A percentile compares a stretch with the other conserved stretches of the same genome.
Conservation (phyloP, 495 filamentous ascomycete genomes). For the Xylaria venustula region DNA sequence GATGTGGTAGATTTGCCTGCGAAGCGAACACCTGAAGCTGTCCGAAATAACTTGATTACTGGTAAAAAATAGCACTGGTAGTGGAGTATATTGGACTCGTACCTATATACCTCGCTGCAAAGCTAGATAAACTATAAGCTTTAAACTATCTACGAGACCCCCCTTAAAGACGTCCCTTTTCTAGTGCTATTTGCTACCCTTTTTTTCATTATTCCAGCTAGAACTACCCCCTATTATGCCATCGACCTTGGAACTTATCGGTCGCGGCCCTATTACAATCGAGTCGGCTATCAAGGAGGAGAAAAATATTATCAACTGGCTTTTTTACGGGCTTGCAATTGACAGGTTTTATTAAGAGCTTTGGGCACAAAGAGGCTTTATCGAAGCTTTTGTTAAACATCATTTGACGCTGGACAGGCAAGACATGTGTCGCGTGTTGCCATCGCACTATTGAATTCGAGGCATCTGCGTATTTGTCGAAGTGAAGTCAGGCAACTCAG, state of each 20-base stretch:
- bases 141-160: too few species aligned
- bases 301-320: constrained; percentile 16
- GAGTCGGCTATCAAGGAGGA: constrained; percentile 17
- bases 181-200: too few species aligned
- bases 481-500: constrained; percentile 11
- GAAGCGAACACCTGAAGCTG: not conserved
- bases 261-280: constrained; percentile 15
- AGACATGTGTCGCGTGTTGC: constrained; percentile 4
- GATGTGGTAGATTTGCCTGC: not conserved
- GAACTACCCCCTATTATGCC: constrained; percentile 3
- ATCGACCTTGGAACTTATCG: constrained; percentile 10
- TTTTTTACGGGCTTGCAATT: not conserved
- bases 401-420: constrained; percentile 12
- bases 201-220: not conserved
- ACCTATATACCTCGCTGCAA: not conserved
- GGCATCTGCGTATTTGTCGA: constrained; percentile 40
- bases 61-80: too few species aligned
- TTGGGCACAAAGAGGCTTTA: constrained; percentile 12
- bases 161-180: too few species aligned
- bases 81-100: too few species aligned
- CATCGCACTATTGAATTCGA: constrained; percentile 26
- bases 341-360: constrained; percentile 9
- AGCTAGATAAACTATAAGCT: too few species aligned
- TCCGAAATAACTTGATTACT: not conserved
- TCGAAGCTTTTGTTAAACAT: constrained; percentile 18